These are phyloP conservation scores for Chaetomiaceae sp. DNA, from an alignment of 2,329 filamentous ascomycete species.

Conservation along the genomic window DNA sequence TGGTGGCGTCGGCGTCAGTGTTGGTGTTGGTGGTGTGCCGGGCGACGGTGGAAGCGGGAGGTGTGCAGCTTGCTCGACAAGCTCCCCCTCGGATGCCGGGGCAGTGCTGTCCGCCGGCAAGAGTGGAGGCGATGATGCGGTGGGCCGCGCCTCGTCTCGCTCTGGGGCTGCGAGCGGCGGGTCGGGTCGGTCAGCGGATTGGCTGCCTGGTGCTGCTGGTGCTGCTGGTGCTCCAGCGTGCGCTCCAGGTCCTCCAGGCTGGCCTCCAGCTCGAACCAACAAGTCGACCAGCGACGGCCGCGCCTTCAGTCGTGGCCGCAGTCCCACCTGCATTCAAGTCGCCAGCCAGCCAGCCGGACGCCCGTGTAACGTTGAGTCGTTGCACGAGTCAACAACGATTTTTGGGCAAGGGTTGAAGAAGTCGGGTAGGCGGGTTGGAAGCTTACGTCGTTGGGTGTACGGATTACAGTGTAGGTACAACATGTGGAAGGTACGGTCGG, in stretches of 20 bases:
- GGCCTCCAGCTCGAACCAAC: slow-evolving; percentile 34
- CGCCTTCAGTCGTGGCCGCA: slow-evolving; percentile 44
- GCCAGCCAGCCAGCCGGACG: neutral
- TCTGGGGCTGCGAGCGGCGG: slow-evolving; percentile 5
- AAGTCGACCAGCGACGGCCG: slow-evolving; percentile 50
- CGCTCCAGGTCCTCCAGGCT: too few relatives aligned
- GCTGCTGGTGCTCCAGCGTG: slow-evolving; percentile 25
- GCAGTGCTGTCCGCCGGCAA: slow-evolving; percentile 16
- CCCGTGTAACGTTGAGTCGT: neutral
- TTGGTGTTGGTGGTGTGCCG: slow-evolving; percentile 16
- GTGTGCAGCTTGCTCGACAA: slow-evolving; percentile 25
- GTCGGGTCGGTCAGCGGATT: slow-evolving; percentile 6
- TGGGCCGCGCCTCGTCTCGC: slow-evolving; percentile 12
- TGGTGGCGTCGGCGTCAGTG: too few relatives aligned
- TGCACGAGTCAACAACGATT: too few relatives aligned
- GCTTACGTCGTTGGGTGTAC: neutral
- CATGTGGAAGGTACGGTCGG: too few relatives aligned
- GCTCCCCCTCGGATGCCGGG: slow-evolving; percentile 25
- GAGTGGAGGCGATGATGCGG: slow-evolving; percentile 25
- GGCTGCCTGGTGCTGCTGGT: slow-evolving; percentile 21
- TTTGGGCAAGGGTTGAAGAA: too few relatives aligned
- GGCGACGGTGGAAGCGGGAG: slow-evolving; percentile 25
- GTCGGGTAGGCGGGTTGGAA: too few relatives aligned
- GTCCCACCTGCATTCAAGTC: slow-evolving; percentile 48
- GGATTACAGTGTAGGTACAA: neutral